Conservation (phyloP, 1,139 yeast species). For the Hansenula sp. region DNA sequence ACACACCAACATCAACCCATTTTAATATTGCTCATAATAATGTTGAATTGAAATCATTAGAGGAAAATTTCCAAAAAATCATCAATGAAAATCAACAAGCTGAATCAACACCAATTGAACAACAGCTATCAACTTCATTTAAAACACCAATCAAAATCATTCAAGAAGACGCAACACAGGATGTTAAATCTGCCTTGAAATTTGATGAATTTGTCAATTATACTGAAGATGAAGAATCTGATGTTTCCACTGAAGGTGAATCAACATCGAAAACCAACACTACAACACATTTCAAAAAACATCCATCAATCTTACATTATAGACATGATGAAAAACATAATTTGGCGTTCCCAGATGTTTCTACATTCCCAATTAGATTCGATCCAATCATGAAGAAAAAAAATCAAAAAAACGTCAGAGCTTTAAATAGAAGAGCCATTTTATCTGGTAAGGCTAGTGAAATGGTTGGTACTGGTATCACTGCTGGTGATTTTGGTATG, state of each 20-base stretch:
- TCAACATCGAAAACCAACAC: slow-evolving; percentile 20
- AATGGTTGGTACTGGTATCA: slow-evolving; percentile 49
- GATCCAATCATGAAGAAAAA: slow-evolving; percentile 26
- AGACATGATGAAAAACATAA: slow-evolving; percentile 44
- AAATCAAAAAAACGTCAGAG: slow-evolving; percentile 13
- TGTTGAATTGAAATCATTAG: slow-evolving; percentile 20
- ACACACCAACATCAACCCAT: slow-evolving; percentile 6
- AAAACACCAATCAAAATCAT: background rate
- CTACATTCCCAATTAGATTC: slow-evolving; percentile 23
- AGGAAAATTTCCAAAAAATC: slow-evolving; percentile 23
- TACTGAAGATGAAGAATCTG: slow-evolving; percentile 13
- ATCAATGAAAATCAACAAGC: slow-evolving; percentile 18
- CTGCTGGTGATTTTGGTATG: slow-evolving; percentile 46
- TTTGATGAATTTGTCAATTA: slow-evolving; percentile 16
- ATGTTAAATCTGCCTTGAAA: slow-evolving; percentile 2
- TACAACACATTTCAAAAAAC: slow-evolving; percentile 24
- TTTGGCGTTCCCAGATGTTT: slow-evolving; percentile 32
- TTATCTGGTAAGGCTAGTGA: slow-evolving; percentile 48
- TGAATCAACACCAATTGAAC: background rate
- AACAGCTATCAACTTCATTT: background rate
- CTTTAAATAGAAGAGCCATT: slow-evolving; percentile 42
- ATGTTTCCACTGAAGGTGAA: slow-evolving; percentile 18
- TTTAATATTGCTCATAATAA: slow-evolving; percentile 1
- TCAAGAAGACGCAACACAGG: slow-evolving; percentile 1
- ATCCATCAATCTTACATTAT: slow-evolving; percentile 37